These are phyloP conservation scores for Chlorella ohadii DNA, from an alignment of 139 green algal genomes.

Conservation along the genomic window DNA sequence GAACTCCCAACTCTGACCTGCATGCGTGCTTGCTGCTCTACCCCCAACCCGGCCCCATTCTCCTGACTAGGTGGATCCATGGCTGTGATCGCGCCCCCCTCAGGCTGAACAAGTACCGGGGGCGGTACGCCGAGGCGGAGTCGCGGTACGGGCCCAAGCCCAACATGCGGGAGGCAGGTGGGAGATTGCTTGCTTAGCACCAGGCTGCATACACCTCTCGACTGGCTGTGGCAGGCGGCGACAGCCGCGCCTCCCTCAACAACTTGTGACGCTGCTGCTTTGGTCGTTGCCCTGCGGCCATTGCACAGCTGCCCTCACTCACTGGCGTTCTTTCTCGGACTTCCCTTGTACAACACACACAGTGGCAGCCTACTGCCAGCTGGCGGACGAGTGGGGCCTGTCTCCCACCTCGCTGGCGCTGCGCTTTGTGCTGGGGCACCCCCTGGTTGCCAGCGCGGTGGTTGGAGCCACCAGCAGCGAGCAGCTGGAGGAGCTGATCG, in stretches of 20 bases:
- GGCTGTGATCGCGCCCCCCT: no score
- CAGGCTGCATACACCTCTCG: no score
- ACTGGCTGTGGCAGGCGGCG: no score
- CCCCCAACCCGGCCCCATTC: no score
- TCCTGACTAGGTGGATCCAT: no score
- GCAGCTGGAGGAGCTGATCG: conserved; percentile 74
- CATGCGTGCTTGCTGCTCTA: neutral
- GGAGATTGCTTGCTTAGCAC: no score
- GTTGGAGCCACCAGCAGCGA: conserved; percentile 60
- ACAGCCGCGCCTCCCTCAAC: no score
- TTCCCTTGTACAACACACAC: no score
- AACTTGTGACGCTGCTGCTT: no score
- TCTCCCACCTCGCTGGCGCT: conserved; percentile 70
- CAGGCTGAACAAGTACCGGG: conserved; percentile 83
- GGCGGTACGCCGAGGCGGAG: conserved; percentile 83
- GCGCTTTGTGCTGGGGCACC: conserved; percentile 68
- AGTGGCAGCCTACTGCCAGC: conserved; percentile 57
- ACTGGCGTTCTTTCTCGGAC: no score
- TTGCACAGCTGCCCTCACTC: neutral
- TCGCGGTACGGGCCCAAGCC: conserved; percentile 79
- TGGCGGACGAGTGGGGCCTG: conserved; percentile 71
- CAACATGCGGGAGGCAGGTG: conserved; percentile 64
- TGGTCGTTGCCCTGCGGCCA: no score
- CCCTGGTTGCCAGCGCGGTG: conserved; percentile 65
- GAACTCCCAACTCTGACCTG: no score